Percentiles rank a stretch among this genome's conserved stretches.
Conservation (phyloP, 2,329 filamentous ascomycete species). For the Mariannaea sp. region DNA sequence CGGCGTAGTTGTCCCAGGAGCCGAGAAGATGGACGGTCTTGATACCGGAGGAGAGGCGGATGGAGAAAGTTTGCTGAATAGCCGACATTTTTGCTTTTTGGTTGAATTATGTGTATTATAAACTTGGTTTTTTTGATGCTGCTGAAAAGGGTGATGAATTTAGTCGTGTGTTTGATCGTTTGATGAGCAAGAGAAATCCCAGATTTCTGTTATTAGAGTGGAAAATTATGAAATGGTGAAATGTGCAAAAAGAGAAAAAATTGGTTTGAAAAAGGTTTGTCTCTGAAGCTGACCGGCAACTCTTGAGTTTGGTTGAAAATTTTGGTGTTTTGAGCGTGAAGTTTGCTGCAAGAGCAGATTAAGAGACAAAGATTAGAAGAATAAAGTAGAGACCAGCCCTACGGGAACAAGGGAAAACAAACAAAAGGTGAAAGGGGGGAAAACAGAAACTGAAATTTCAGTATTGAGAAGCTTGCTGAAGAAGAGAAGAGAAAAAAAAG, state of each 20-base stretch:
- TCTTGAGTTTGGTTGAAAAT: constrained; percentile 28
- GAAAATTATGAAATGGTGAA: constrained; percentile 34
- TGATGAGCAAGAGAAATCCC: constrained; percentile 62
- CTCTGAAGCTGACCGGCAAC: constrained; percentile 51
- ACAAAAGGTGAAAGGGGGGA: constrained; percentile 44
- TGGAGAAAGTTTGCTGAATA: constrained; percentile 92
- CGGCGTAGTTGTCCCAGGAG: constrained; percentile 97
- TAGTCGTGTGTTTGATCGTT: constrained; percentile 33
- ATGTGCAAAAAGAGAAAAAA: constrained; percentile 28
- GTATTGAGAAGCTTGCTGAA: constrained; percentile 67
- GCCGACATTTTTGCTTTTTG: constrained; percentile 68
- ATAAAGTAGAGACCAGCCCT: constrained; percentile 61
- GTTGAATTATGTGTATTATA: constrained; percentile 34
- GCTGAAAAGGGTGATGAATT: constrained; percentile 43
- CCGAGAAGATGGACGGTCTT: constrained; percentile 97
- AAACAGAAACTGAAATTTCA: constrained; percentile 58
- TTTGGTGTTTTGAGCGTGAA: constrained; percentile 23
- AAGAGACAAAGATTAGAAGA: constrained; percentile 44
- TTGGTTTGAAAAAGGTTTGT: constrained; percentile 32
- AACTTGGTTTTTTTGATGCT: constrained; percentile 44
- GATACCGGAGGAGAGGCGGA: constrained; percentile 93
- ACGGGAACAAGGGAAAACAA: constrained; percentile 46
- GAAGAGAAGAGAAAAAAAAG: constrained; percentile 54
- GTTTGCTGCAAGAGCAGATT: constrained; percentile 27
- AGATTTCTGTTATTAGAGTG: constrained; percentile 51